Evolutionary conservation across 2,329 filamentous ascomycete species (phyloP).

Genomic region (Nothopassalora personata): DNA sequence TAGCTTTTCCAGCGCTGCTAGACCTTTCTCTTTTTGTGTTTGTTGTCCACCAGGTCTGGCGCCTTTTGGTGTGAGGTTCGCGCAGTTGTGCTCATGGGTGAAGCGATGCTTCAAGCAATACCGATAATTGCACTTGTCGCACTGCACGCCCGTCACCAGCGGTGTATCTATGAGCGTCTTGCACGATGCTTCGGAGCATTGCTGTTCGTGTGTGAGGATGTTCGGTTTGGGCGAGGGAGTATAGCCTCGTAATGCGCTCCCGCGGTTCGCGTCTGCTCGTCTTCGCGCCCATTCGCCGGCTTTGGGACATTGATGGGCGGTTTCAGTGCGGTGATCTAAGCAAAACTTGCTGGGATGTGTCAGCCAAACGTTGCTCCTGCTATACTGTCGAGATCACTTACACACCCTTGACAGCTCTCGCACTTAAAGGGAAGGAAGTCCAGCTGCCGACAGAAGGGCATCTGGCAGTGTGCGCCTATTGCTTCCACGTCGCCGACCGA

Average conservation of each 20-base stretch:
- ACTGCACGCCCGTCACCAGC: slow-evolving; percentile 64
- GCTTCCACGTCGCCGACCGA: slow-evolving; percentile 72
- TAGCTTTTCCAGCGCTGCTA: slow-evolving; percentile 69
- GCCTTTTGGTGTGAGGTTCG: slow-evolving; percentile 61
- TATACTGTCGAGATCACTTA: slow-evolving; percentile 1
- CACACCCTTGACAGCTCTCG: slow-evolving; percentile 68
- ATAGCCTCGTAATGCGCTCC: slow-evolving; percentile 17
- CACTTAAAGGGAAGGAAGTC: slow-evolving; percentile 95
- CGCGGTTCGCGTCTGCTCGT: slow-evolving; percentile 37
- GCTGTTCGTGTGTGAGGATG: slow-evolving; percentile 59
- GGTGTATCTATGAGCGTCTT: slow-evolving; percentile 67
- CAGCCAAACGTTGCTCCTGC: background rate
- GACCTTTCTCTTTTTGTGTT: slow-evolving; percentile 58
- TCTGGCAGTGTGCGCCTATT: slow-evolving; percentile 86
- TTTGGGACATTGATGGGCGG: slow-evolving; percentile 63
- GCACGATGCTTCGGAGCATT: slow-evolving; percentile 62
- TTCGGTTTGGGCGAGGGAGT: slow-evolving; percentile 45
- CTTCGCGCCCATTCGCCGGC: slow-evolving; percentile 56
- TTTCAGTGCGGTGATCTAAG: slow-evolving; percentile 86
- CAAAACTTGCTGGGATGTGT: slow-evolving; percentile 55
- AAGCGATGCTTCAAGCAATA: slow-evolving; percentile 77
- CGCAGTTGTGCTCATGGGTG: slow-evolving; percentile 77
- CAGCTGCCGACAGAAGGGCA: slow-evolving; percentile 84
- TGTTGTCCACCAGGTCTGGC: slow-evolving; percentile 41
- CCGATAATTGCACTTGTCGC: slow-evolving; percentile 62